Conservation (phyloP, 2,329 filamentous ascomycete species). For the Elsinoe australis region DNA sequence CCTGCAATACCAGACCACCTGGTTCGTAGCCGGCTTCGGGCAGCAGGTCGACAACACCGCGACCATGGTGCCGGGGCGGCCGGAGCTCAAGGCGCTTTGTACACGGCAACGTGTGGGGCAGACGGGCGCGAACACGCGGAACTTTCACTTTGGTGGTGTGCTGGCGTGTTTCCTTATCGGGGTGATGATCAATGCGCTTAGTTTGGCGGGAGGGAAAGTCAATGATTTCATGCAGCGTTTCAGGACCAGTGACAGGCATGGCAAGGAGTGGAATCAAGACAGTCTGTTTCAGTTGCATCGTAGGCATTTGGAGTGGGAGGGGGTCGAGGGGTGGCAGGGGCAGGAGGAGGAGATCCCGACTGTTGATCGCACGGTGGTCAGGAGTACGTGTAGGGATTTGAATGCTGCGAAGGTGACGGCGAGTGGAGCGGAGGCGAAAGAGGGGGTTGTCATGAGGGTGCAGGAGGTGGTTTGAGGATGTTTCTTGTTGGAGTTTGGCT, state of each 20-base stretch:
- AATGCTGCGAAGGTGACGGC: neutral
- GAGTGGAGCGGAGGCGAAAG: constrained; percentile 2
- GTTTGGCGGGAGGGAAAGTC: constrained; percentile 3
- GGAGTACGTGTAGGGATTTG: constrained; percentile 8
- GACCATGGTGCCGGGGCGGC: neutral
- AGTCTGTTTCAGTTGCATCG: constrained; percentile 15
- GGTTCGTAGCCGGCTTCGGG: neutral
- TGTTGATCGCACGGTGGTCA: constrained; percentile 2
- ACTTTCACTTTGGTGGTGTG: constrained; percentile 10
- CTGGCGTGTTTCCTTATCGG: constrained; percentile 14
- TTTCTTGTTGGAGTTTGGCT: neutral
- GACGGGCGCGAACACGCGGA: constrained; percentile 9
- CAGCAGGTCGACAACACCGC: neutral
- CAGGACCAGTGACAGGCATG: neutral
- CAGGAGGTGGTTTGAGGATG: constrained; percentile 9
- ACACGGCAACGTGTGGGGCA: neutral
- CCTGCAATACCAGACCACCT: constrained; percentile 11
- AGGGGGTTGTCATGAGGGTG: constrained; percentile 5
- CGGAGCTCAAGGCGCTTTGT: constrained; percentile 4
- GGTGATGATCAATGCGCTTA: constrained; percentile 11
- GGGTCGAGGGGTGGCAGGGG: constrained; percentile 5
- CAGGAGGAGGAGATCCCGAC: constrained; percentile 13
- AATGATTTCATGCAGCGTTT: constrained; percentile 12
- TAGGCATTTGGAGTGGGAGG: constrained; percentile 5
- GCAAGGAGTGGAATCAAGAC: constrained; percentile 13